Conservation (phyloP, 257 asterid species). For the Primulina tabacum region DNA sequence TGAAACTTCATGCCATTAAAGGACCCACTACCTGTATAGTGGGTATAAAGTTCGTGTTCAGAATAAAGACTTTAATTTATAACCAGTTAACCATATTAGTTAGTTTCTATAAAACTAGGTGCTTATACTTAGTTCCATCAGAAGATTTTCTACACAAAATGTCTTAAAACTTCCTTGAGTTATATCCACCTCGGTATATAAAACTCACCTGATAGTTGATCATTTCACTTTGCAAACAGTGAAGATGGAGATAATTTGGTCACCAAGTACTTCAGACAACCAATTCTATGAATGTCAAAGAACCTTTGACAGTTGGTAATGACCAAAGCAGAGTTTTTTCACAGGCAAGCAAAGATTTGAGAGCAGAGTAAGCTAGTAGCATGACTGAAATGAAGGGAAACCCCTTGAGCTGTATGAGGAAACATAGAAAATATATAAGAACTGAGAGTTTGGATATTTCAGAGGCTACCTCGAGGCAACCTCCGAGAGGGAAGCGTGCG, state of each 20-base stretch:
- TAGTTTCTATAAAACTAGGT: background rate
- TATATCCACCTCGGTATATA: no score
- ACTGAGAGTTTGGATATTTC: background rate
- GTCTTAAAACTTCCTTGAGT: no score
- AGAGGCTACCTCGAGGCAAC: slow-evolving; percentile 9
- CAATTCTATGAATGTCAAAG: slow-evolving; percentile 29
- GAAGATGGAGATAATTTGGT: slow-evolving; percentile 5
- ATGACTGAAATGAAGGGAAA: slow-evolving; percentile 20
- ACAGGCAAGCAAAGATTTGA: slow-evolving; percentile 12
- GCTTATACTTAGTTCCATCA: no score
- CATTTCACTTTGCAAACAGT: slow-evolving; percentile 14
- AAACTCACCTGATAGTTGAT: no score
- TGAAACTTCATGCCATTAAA: background rate
- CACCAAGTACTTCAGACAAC: slow-evolving; percentile 7
- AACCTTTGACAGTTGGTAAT: slow-evolving; percentile 12
- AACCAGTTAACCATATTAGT: background rate
- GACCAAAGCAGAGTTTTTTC: slow-evolving; percentile 1
- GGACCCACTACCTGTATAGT: background rate
- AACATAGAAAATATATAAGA: background rate
- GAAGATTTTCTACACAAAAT: no score
- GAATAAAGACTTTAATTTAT: background rate
- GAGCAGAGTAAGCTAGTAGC: slow-evolving; percentile 20
- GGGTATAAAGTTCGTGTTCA: background rate
- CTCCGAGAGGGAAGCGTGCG: slow-evolving; percentile 48
- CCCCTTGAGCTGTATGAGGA: slow-evolving; percentile 21